Conservation (phyloP, 495 filamentous ascomycete species). For the Mycothermus thermophilus region DNA sequence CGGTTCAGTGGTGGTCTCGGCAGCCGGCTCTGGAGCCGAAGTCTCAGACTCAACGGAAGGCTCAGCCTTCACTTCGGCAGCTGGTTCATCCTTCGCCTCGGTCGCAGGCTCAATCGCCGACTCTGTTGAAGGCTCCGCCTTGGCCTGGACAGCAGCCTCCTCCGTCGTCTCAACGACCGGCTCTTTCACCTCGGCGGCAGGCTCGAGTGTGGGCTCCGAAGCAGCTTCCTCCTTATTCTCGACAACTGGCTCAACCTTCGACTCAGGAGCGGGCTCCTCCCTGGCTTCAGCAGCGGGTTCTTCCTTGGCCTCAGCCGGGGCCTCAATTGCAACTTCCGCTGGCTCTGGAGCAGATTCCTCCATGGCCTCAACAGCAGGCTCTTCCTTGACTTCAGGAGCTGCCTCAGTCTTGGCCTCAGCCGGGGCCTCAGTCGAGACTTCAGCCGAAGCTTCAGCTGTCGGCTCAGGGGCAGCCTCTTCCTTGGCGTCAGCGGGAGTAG, state of each 20-base stretch:
- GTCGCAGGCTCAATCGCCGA: background rate
- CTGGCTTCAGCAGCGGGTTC: background rate
- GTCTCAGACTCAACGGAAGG: background rate
- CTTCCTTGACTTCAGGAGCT: background rate
- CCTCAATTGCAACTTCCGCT: background rate
- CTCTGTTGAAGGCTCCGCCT: too few species aligned
- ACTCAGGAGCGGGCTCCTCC: background rate
- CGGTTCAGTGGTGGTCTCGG: background rate
- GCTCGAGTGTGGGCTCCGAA: background rate
- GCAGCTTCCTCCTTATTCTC: slow-evolving; percentile 2
- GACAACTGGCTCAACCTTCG: slow-evolving; percentile 1
- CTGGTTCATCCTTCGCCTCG: background rate
- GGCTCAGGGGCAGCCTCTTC: slow-evolving; percentile 1
- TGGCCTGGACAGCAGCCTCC: background rate
- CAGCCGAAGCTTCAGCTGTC: background rate
- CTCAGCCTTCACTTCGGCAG: background rate
- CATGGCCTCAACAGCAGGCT: background rate
- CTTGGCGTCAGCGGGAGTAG: slow-evolving; percentile 2
- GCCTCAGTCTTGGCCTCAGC: background rate
- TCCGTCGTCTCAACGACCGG: background rate
- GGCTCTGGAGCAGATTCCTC: slow-evolving; percentile 1
- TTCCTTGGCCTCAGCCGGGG: background rate
- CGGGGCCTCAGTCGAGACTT: too few species aligned
- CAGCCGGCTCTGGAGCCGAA: background rate
- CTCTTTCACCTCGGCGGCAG: background rate